phyloP scores from a whole-genome alignment of 306 rosid genomes.

The Notholithocarpus densiflorus region DNA sequence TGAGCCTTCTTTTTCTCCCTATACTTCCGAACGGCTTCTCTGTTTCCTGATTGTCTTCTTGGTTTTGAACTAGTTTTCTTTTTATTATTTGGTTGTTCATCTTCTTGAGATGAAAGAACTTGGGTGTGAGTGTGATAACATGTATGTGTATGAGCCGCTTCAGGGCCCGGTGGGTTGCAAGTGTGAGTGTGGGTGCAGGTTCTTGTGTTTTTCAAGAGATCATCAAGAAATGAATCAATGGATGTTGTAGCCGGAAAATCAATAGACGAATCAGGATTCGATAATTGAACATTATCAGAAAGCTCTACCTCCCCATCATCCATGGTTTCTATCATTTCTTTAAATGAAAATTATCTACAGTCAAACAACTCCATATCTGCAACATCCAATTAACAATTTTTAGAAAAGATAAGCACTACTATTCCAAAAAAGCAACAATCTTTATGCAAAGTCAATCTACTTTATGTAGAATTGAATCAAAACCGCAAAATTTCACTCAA shows the following conservation, averaged over 20 bases:
- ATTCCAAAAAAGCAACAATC: background rate
- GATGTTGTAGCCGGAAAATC: slow-evolving; percentile 40
- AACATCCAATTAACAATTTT: slow-evolving; percentile 18
- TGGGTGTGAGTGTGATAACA: slow-evolving; percentile 69
- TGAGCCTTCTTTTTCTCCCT: slow-evolving; percentile 78
- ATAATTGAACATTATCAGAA: slow-evolving; percentile 34
- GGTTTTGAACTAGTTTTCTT: slow-evolving; percentile 27
- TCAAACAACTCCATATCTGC: slow-evolving; percentile 29
- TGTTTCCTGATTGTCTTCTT: slow-evolving; percentile 46
- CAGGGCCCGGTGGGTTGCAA: slow-evolving; percentile 68
- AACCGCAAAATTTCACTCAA: background rate
- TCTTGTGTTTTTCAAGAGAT: slow-evolving; percentile 37
- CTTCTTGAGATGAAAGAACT: slow-evolving; percentile 45
- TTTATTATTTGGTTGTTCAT: slow-evolving; percentile 21
- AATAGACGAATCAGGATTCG: slow-evolving; percentile 37
- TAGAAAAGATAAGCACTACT: slow-evolving; percentile 7
- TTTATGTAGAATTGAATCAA: background rate
- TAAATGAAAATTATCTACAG: slow-evolving; percentile 8
- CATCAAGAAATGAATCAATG: slow-evolving; percentile 34
- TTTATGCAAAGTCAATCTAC: background rate
- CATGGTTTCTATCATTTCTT: slow-evolving; percentile 33
- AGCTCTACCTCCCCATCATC: slow-evolving; percentile 54
- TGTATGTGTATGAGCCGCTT: slow-evolving; percentile 51
- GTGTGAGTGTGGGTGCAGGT: slow-evolving; percentile 74
- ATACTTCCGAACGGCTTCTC: slow-evolving; percentile 72